Evolutionary conservation across 2,329 filamentous ascomycete species (phyloP), one percentile per base, ranked within the genome.

Genomic region (Trichoderma gracile): DNA sequence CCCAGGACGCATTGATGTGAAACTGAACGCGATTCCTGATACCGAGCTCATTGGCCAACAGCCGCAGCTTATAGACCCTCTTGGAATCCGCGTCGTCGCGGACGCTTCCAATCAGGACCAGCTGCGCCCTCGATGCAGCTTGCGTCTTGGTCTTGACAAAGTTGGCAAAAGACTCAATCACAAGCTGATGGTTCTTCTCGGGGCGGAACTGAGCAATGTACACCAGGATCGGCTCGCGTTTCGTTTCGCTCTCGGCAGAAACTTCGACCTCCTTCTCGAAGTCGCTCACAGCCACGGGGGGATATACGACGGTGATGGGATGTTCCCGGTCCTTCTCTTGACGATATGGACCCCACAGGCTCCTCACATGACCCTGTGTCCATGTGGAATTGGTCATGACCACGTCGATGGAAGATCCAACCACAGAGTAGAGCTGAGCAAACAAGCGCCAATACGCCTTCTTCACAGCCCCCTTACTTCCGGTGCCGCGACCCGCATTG

Each of bases 351-450:
- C 88, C 89, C 94, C 94, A 98, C 8, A 98, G 82, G 8, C 85
- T 83, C 67, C 87, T 84, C 69, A 98, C 89, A 73, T 98, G 93
- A 1, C 79, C 84, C 69, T 95, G 90, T 0, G 95, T 99, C 95
- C 95, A 99, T 65, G 86, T 91, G 5, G 92, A 97, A 77, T 99
- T 99, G 65, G 95, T 97, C 92, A 98, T 97, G 69, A 98, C 94
- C 0, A 97, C 86, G 73, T 99, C 93, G 50, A 97, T 86, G 17
- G 89, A 88, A 23, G 89, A 86, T 23, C 95, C 95, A 50, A 96
- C 89, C 78, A 85, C 87, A 52, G 89, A 89, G 78, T 99, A 99
- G 2, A 96, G 76, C 50, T 81, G 79, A 0, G 95, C 93, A 73
- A 99, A 99, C 1, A 89, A 73, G 68, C 88, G 81, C 95, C 95